Conservation (phyloP, 208 protist genomes). For the Trypanosoma cruzi region DNA sequence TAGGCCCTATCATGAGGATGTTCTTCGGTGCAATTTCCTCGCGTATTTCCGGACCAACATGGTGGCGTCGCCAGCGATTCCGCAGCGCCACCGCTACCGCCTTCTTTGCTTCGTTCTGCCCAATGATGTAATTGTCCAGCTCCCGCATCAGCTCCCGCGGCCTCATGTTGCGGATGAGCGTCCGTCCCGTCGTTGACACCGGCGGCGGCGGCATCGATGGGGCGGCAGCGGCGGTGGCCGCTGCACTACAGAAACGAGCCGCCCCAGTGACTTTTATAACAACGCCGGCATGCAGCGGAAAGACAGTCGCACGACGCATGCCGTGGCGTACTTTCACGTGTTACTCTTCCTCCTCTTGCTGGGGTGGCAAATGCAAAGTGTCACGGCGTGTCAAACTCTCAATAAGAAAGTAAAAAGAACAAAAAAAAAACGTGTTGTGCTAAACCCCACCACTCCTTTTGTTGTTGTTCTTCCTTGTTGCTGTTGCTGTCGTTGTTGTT, state of each 20-base stretch:
- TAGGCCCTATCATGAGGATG: conserved; percentile 96
- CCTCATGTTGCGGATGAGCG: conserved; percentile 87
- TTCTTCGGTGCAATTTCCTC: conserved; percentile 96
- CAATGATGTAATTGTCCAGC: conserved; percentile 97
- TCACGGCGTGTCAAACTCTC: background rate
- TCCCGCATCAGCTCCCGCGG: conserved; percentile 94
- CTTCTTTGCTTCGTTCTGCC: conserved; percentile 97
- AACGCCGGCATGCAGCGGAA: conserved; percentile 5
- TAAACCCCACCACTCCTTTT: background rate
- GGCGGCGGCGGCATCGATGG: conserved; percentile 30
- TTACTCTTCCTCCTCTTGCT: background rate
- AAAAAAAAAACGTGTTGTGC: background rate
- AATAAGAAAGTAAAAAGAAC: background rate
- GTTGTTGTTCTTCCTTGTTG: too few relatives aligned
- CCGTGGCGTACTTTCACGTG: background rate
- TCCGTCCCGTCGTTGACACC: conserved; percentile 29
- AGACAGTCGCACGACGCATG: conserved; percentile 25
- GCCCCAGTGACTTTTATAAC: conserved; percentile 6
- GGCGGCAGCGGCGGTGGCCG: conserved; percentile 42
- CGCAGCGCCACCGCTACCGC: conserved; percentile 96
- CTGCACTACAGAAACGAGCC: conserved; percentile 51
- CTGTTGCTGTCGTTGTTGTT: too few relatives aligned
- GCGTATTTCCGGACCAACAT: conserved; percentile 87
- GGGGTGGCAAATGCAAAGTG: background rate
- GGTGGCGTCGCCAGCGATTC: conserved; percentile 95